phyloP scores from a whole-genome alignment of 768 basidiomycete species.

The Auricularia sp. region DNA sequence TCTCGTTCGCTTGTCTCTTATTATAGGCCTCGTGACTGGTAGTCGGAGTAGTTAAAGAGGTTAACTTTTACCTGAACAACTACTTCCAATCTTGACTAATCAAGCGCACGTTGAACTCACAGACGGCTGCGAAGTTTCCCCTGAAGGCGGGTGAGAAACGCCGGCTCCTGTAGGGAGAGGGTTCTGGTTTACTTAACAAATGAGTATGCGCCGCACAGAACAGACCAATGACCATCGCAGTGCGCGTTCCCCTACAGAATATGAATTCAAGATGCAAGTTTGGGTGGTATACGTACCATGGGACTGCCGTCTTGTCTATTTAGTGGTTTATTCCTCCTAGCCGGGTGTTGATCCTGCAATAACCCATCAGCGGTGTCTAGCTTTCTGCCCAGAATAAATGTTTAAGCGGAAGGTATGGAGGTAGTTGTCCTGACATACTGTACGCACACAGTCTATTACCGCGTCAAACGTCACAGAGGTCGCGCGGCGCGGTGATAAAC shows the following conservation, averaged over 20 bases:
- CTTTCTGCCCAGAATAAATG: conserved; percentile 7
- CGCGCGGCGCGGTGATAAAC: no score
- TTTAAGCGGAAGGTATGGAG: conserved; percentile 47
- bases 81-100: no score
- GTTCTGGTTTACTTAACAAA: neutral
- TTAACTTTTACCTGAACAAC: no score
- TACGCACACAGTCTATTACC: no score
- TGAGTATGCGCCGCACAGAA: neutral
- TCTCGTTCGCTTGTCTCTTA: no score
- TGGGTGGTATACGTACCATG: neutral
- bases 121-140: conserved; percentile 33
- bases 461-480: no score
- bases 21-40: no score
- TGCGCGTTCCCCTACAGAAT: neutral
- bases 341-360: neutral
- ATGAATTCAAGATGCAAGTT: neutral
- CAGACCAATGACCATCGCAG: neutral
- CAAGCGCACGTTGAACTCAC: conserved; percentile 27
- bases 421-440: conserved; percentile 32
- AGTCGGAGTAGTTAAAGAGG: no score
- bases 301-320: neutral
- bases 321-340: neutral
- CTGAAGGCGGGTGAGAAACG: conserved; percentile 54
- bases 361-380: neutral
- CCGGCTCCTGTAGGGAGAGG: conserved; percentile 20